Conservation (phyloP, 345 rosid genomes). For the Brassica napus region DNA sequence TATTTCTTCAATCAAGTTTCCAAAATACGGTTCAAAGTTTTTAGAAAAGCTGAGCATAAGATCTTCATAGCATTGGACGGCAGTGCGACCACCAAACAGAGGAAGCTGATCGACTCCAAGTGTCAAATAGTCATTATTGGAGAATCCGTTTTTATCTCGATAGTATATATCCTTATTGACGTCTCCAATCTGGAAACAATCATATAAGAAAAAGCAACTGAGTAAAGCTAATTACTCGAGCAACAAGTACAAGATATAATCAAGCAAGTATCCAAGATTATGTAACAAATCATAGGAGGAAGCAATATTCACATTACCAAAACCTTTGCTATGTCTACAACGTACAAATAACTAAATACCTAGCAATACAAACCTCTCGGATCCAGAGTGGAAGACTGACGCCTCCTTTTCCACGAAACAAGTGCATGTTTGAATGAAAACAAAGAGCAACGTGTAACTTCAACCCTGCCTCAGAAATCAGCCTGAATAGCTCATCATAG, state of each 20-base stretch:
- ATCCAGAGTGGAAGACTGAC: slow-evolving; percentile 71
- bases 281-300: background rate
- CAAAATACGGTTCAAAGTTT: slow-evolving; percentile 51
- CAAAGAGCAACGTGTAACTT: slow-evolving; percentile 63
- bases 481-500: slow-evolving; percentile 60
- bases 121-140: slow-evolving; percentile 67
- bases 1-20: slow-evolving; percentile 65
- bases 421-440: slow-evolving; percentile 59
- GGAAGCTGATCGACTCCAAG: slow-evolving; percentile 71
- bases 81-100: slow-evolving; percentile 59
- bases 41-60: slow-evolving; percentile 57
- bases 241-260: slow-evolving; percentile 5
- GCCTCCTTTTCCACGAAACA: slow-evolving; percentile 48
- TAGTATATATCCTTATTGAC: slow-evolving; percentile 63
- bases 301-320: background rate
- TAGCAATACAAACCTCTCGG: slow-evolving; percentile 52
- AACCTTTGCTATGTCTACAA: slow-evolving; percentile 7
- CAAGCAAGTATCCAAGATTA: slow-evolving; percentile 14
- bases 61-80: slow-evolving; percentile 69
- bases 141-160: slow-evolving; percentile 54
- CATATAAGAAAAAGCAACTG: slow-evolving; percentile 3
- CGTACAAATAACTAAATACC: slow-evolving; percentile 8
- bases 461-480: slow-evolving; percentile 56
- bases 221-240: background rate
- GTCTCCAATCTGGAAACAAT: slow-evolving; percentile 55